These are phyloP conservation scores for Populus tomentosa DNA, from an alignment of 441 rosid genomes.

Conservation along the genomic window DNA sequence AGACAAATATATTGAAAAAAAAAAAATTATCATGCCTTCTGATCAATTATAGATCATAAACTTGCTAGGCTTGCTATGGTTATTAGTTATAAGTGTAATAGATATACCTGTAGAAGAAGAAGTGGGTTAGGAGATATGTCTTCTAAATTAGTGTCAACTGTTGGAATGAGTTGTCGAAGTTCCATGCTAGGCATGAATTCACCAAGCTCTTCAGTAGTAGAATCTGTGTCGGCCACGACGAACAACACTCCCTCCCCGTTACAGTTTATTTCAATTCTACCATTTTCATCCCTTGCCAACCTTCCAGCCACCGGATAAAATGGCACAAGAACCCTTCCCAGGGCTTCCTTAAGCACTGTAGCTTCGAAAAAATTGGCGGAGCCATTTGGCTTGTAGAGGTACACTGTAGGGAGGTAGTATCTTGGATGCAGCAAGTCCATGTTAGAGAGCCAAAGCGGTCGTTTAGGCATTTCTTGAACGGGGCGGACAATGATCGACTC, in stretches of 20 bases:
- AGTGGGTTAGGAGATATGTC: constrained; percentile 25
- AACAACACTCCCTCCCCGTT: constrained; percentile 32
- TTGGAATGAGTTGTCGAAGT: constrained; percentile 25
- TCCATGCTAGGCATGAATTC: constrained; percentile 18
- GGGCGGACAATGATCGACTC: constrained; percentile 28
- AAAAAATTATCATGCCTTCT: background rate
- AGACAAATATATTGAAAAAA: background rate
- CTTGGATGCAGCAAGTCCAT: constrained; percentile 17
- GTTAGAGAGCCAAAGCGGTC: constrained; percentile 27
- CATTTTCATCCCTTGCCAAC: constrained; percentile 7
- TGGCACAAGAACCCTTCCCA: constrained; percentile 9
- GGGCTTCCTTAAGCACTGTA: constrained; percentile 2
- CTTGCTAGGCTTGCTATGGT: background rate
- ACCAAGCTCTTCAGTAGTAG: constrained; percentile 20
- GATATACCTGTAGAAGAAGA: constrained; percentile 17
- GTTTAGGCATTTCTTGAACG: constrained; percentile 23
- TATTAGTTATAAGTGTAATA: no score
- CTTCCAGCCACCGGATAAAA: constrained; percentile 20
- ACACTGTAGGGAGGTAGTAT: background rate
- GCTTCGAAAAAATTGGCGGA: background rate
- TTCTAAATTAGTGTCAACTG: constrained; percentile 8
- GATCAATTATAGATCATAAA: background rate
- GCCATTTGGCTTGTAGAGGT: background rate
- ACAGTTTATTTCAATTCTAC: constrained; percentile 28
- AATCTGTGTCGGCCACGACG: constrained; percentile 31